These are phyloP conservation scores for Drosera capensis DNA, from an alignment of 148 eudicot species.

Conservation along the genomic window DNA sequence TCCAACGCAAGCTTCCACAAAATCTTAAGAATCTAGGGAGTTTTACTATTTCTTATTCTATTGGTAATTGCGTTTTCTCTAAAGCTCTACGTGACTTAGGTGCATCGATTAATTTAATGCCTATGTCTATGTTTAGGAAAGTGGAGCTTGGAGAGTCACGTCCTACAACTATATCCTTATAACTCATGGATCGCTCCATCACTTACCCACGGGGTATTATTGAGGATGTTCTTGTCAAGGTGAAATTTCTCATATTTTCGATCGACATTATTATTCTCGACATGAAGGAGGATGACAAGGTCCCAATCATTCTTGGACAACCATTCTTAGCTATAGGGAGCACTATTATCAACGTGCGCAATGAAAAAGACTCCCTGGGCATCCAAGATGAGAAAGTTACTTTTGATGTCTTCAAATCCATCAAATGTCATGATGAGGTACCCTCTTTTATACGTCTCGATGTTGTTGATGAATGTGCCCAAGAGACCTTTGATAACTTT, in stretches of 20 bases:
- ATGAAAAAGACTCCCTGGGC: neutral
- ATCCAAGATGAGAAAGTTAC: neutral
- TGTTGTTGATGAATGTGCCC: no score
- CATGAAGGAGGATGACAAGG: no score
- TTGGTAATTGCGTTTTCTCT: neutral
- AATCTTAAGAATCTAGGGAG: neutral
- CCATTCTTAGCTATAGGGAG: neutral
- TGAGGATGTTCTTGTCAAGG: neutral
- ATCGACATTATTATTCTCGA: neutral
- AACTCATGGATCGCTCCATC: neutral
- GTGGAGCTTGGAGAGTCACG: neutral
- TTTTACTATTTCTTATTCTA: neutral
- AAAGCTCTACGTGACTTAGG: no score
- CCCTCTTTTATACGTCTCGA: no score
- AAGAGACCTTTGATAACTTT: no score
- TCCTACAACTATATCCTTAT: neutral
- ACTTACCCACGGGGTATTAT: neutral
- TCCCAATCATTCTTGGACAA: neutral
- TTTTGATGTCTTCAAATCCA: neutral
- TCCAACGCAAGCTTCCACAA: neutral
- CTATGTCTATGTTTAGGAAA: no score
- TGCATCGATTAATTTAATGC: neutral
- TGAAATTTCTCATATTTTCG: neutral
- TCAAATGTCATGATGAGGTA: no score
- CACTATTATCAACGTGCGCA: neutral